Percentiles rank a stretch among this genome's conserved stretches.
Evolutionary conservation across 257 asterid species (phyloP).

Genomic region (Ballota nigra): DNA sequence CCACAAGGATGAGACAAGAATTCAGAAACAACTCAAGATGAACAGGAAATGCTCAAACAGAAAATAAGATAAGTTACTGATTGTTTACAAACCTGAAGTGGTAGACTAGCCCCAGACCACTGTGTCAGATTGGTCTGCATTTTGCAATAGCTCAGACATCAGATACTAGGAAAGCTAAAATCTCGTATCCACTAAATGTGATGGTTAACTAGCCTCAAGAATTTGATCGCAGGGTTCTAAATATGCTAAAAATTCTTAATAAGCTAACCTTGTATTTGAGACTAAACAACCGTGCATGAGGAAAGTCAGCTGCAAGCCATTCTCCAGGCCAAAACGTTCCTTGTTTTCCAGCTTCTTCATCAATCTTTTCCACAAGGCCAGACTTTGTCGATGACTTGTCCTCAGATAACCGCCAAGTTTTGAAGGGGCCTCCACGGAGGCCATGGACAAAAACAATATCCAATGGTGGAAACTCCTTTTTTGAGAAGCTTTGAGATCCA

Average conservation of each 20-base stretch:
- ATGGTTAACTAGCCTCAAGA: neutral
- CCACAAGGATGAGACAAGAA: constrained; percentile 11
- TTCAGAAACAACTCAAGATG: constrained; percentile 13
- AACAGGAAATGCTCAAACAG: neutral
- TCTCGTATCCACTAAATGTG: neutral
- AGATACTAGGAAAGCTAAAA: constrained; percentile 18
- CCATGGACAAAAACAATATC: constrained; percentile 97
- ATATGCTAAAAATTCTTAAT: constrained; percentile 9
- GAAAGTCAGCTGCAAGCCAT: constrained; percentile 95
- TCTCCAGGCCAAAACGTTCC: constrained; percentile 99
- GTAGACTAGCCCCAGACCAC: constrained; percentile 99
- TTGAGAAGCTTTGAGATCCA: constrained; percentile 46
- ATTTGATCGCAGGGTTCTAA: neutral
- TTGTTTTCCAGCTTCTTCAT: constrained; percentile 93
- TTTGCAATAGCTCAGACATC: constrained; percentile 18
- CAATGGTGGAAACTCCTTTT: constrained; percentile 54
- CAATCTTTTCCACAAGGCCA: constrained; percentile 99
- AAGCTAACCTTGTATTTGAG: constrained; percentile 81
- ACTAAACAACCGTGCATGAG: constrained; percentile 92
- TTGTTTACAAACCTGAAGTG: constrained; percentile 75
- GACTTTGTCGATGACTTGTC: constrained; percentile 97
- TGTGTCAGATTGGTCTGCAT: constrained; percentile 96
- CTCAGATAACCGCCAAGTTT: constrained; percentile 96
- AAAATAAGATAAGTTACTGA: neutral
- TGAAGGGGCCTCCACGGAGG: constrained; percentile 98